Evolutionary conservation across 2,329 filamentous ascomycete species (phyloP), one percentile per base, ranked within the genome.

Genomic region (Phoma herbarum): DNA sequence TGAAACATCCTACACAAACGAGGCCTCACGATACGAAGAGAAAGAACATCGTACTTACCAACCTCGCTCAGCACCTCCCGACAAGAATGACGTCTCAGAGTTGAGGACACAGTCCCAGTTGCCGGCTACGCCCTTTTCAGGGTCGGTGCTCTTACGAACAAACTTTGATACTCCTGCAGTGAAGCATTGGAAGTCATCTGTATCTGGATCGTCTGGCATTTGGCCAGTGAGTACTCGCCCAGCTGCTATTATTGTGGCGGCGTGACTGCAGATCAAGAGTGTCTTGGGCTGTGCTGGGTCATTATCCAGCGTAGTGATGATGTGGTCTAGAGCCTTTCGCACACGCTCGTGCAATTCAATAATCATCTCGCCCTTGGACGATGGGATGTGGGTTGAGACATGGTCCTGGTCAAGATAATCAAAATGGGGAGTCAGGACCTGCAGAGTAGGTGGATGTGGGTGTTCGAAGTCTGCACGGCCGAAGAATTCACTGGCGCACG

Each of bases 381-480:
- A 83, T n/a, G 93, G 92, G 41, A 84, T 80, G 48, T 92, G 85
- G n/a, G 84, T 79, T 6, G 90, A 85, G 43, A 74, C 78, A 73
- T 93, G 90, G 26, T 72, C 72, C 14, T 78, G 75, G 59, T 88
- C 84, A 41, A 87, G 76, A 44, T 84, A 69, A 28, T 85, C 77
- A 28, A 88, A 87, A 75, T 97, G 96, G 63, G 92, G 84, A 20
- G 76, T 75, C 60, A 99, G 83, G 31, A 84, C 80, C 26, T 82
- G 69, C 14, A 88, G 80, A 3, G 85, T 78, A 2, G 92, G 91
- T 2, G 94, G 92, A 16, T 84, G 83, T 0, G 95, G 95, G 71
- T 98, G 95, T 53, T 90, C 84, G 77, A 97, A 97, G 59, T 88
- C 87, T 16, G 93, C 92, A 46, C 87, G 84, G 25, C 95, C 95